phyloP scores from a whole-genome alignment of 2,329 filamentous ascomycete genomes.

The Curvularia eragrostidis region DNA sequence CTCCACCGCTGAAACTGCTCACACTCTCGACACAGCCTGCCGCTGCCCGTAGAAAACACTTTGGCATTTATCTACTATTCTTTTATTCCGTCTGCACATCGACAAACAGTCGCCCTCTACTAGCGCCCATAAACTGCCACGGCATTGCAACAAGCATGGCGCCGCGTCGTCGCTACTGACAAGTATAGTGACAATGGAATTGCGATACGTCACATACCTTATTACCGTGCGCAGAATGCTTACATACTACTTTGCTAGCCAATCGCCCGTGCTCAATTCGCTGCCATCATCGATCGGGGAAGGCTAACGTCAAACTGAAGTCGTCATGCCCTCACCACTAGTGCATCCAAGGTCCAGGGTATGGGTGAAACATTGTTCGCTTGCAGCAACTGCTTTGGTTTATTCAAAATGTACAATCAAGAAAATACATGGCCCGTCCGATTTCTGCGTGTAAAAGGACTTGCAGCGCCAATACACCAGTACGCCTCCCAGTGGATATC shows the following conservation, averaged over 20 bases:
- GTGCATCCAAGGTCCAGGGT: background rate
- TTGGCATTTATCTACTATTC: conserved; percentile 11
- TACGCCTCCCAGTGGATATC: conserved; percentile 9
- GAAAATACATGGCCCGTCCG: conserved; percentile 8
- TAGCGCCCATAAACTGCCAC: background rate
- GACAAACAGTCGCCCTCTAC: conserved; percentile 10
- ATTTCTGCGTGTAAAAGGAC: conserved; percentile 1
- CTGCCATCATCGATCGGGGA: conserved; percentile 1
- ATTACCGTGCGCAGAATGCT: conserved; percentile 10
- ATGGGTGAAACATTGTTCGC: background rate
- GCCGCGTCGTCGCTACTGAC: background rate
- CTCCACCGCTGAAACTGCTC: conserved; percentile 18
- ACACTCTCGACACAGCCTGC: conserved; percentile 8
- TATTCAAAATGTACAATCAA: conserved; percentile 4
- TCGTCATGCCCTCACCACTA: background rate
- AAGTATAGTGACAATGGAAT: background rate
- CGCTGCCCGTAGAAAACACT: conserved; percentile 14
- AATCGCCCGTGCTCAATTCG: conserved; percentile 5
- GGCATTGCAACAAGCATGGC: background rate
- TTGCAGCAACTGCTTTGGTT: conserved; percentile 5
- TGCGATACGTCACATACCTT: background rate
- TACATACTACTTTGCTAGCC: background rate
- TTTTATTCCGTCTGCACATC: conserved; percentile 3
- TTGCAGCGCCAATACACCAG: conserved; percentile 15
- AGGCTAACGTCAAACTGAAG: background rate